Base-by-base conservation (phyloP, 805 yeast species). In the Zygoascus flipseniorum region DNA sequence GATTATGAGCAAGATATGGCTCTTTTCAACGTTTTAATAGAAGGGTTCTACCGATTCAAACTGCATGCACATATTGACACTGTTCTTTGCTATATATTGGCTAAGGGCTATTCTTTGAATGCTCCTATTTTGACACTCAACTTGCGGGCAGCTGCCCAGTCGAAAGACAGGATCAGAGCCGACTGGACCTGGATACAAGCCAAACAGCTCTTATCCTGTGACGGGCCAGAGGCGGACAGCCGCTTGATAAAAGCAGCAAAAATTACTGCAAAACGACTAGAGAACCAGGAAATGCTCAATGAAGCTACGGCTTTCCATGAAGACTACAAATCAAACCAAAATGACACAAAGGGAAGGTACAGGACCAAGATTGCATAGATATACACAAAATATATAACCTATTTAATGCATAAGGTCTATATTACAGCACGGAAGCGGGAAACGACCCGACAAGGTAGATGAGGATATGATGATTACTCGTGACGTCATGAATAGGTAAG, bases 111-210 rank as follows among this genome's bases (percentile, higher is more conserved):
- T n/a, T 43, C 44, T 10, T 20, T 52, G 43, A 48, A 51, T 42
- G 45, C 49, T 9, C 47, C 47, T 10, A 51, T 62, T 49, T 56
- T 62, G 19, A 51, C 60, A 8, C 52, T 60, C n/a, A 54, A 56
- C 49, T 49, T 62, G 48, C 55, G 54, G 31, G 59, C 59, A 2
- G 63, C 66, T 3, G 42, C 16, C 2, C 58, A 58, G 35, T 55
- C 56, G 43, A n/a, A 26, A n/a, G 65, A 63, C 37, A 35, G 5
- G 1, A 47, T 19, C n/a, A 58, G 63, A 10, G 61, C 60, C 9
- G 23, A 55, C 20, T 52, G 62, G 57, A 48, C 63, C 9, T 53
- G 60, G 52, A 14, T 32, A 13, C 52, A 56, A 50, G 48, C 59
- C 23, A 43, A 43, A 35, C 35, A 16, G 2, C 44, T 41, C 4